Evolutionary conservation across 2,329 filamentous ascomycete species (phyloP), one percentile per base, ranked within the genome.

Genomic region (Aspergillus cejpii): DNA sequence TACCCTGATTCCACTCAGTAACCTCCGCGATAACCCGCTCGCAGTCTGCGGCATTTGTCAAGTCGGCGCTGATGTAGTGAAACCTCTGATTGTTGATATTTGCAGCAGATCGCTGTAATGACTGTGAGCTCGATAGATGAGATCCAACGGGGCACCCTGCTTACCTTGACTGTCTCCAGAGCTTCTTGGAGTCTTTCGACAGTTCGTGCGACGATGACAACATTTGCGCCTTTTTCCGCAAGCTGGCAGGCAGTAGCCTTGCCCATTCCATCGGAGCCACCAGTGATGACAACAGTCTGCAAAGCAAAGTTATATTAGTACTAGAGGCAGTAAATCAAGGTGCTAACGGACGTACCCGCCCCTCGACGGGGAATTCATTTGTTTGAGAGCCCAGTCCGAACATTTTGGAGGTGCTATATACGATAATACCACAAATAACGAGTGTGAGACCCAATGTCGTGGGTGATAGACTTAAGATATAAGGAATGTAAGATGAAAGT

Each of bases 211-310:
- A 96, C 83, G 52, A 97, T 81, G 51, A 94, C 80, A 44, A 98
- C 65, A 65, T 89, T 87, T 48, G 92, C 91, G 37, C 92, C 92
- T 65, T 89, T 90, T 39, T 78, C 73, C 2, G 91, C 78, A 36
- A 98, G 79, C 54, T 89, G 76, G 41, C 80, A 76, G 4, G 84
- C 89, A 15, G 83, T 79, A 41, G 81, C 80, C 55, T 83, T 81
- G 48, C 92, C 92, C 84, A 96, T 87, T 46, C 92, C 92, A 62
- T 96, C 87, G 0, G 92, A 96, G 24, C 84, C 89, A 37, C 92
- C 92, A 0, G 92, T 98, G 41, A 98, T 74, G 44, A 97, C 74
- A 41, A 94, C 76, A 2, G 90, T 95, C 89, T 95, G 56, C 7
- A 40, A 21, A 45, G 7, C 10, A 29, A 24, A 15, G 19, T 5